A percentile compares a stretch with the other conserved stretches of the same genome.
These are phyloP conservation scores for Fragaria vesca DNA, from an alignment of 306 rosid genomes.

Conservation along the genomic window DNA sequence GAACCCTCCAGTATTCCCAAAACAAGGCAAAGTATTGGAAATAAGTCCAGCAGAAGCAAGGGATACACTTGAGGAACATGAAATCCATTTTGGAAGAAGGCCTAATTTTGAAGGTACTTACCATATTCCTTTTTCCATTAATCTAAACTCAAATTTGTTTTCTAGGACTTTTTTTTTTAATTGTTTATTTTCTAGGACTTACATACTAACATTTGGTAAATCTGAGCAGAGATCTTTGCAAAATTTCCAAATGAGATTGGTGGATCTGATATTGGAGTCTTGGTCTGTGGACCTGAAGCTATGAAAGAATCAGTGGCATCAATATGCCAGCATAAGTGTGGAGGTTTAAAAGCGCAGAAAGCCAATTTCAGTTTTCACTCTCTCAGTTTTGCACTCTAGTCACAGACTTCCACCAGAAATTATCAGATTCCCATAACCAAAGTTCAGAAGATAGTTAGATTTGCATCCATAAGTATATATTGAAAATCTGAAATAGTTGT, in stretches of 20 bases:
- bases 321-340: conserved; percentile 42
- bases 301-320: conserved; percentile 73
- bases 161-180: not conserved
- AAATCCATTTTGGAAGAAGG: conserved; percentile 72
- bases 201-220: conserved; percentile 11
- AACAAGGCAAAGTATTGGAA: conserved; percentile 37
- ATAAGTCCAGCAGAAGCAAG: conserved; percentile 44
- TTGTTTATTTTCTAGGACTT: not conserved
- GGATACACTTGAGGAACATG: conserved; percentile 59
- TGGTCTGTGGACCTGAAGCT: conserved; percentile 80
- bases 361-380: conserved; percentile 61
- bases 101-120: conserved; percentile 68
- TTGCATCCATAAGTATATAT: not conserved
- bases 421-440: not conserved
- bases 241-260: conserved; percentile 43
- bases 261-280: conserved; percentile 55
- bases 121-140: not conserved
- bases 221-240: conserved; percentile 54
- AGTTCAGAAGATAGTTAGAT: not conserved
- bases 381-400: conserved; percentile 76
- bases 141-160: not conserved
- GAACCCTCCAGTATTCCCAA: conserved; percentile 25
- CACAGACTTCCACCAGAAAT: not conserved
- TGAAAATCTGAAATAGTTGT: not conserved
- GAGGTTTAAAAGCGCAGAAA: conserved; percentile 31